These are phyloP conservation scores for Ophiostoma sp. DNA, from an alignment of 2,329 filamentous ascomycete genomes.

Conservation along the genomic window DNA sequence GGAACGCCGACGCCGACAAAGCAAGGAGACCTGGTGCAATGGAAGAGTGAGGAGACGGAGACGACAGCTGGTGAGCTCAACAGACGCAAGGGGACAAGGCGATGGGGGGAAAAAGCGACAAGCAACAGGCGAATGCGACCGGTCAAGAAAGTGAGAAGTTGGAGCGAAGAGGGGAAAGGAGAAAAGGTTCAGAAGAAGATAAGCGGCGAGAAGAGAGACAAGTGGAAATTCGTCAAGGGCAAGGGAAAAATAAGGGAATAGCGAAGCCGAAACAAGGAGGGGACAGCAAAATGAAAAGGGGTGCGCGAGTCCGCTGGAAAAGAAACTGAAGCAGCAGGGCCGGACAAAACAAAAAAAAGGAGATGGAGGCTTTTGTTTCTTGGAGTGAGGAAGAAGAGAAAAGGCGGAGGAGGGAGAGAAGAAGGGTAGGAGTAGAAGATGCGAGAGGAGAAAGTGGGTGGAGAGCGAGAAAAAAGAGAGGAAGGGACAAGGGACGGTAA, in stretches of 20 bases:
- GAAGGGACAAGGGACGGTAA: slow-evolving; percentile 11
- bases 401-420: slow-evolving; percentile 10
- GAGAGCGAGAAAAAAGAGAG: slow-evolving; percentile 15
- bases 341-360: slow-evolving; percentile 26
- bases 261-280: slow-evolving; percentile 23
- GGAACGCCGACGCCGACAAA: slow-evolving; percentile 27
- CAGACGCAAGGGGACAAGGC: slow-evolving; percentile 10
- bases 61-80: background rate
- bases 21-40: slow-evolving; percentile 22
- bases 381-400: slow-evolving; percentile 19
- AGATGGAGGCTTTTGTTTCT: slow-evolving; percentile 29
- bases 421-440: slow-evolving; percentile 15
- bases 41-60: background rate
- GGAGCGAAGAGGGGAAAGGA: slow-evolving; percentile 5
- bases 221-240: background rate
- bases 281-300: slow-evolving; percentile 32
- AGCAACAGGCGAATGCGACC: background rate
- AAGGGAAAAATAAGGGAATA: slow-evolving; percentile 20
- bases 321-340: slow-evolving; percentile 25
- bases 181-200: background rate
- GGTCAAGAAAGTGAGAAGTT: background rate
- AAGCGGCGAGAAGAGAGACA: slow-evolving; percentile 10
- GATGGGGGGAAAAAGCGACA: background rate
- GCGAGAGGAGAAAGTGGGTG: slow-evolving; percentile 21
- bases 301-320: slow-evolving; percentile 29